Base-by-base conservation (phyloP, 2,329 filamentous ascomycete genomes). In the Diaporthe vaccinii region DNA sequence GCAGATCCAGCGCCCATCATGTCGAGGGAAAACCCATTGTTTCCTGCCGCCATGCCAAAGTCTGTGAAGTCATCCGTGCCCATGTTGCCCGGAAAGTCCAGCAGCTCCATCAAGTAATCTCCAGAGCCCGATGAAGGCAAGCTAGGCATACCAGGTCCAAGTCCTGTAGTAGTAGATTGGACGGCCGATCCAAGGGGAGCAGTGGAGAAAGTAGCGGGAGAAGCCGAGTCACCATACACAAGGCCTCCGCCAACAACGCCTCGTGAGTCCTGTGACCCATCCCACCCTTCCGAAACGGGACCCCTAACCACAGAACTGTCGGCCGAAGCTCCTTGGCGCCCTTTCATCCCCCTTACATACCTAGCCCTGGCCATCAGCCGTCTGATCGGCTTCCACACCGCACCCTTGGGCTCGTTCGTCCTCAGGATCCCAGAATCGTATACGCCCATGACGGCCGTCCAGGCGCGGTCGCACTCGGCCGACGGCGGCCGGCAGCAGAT, bases 401-500 rank as follows among this genome's bases (percentile, higher is more conserved):
- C 31, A 0, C 51, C 53, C 46, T 53, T 59, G 22, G 70, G 41
- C 39, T 57, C 61, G 15, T n/a, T 65, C 2, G 36, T 1, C 3
- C 51, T 49, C 39, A 67, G 22, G 4, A 65, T 76, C 57, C 74
- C 73, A 1, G 62, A 67, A 0, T 49, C 34, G 17, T 75, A 73
- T 0, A 76, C 70, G 1, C 1, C 57, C 36, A 53, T 58, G 9
- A 89, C 82, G 20, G 85, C 85, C 28, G 85, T 81, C 88, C 88
- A 90, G 0, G 86, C 87, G 25, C 87, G 86, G 78, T 90, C 88
- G 20, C 87, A 85, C 8, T 87, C 84, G 9, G 87, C 81, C 0
- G 86, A 87, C 86, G 88, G 89, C 0, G 87, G 85, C 1, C 88
- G 84, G 9, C 86, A 85, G 34, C 84, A 83, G 2, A 84, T 84